Evolutionary conservation across 306 rosid species (phyloP).

Genomic region (barrel medic (Medicago truncatula)): MtrunA17r5.0-ANR NC_053045.1:27163501-27164000

Average conservation of each 20-base stretch:
- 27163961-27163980: not conserved
- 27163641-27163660: not conserved
- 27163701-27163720: no score
- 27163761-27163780: not conserved
- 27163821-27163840: not conserved
- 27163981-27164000: not conserved
- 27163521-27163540: no score
- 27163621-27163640: not conserved
- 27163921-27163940: not conserved
- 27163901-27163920: not conserved
- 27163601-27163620: not conserved
- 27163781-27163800: not conserved
- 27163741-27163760: no score
- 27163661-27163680: not conserved
- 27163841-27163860: not conserved
- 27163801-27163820: not conserved
- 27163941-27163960: not conserved
- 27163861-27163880: not conserved
- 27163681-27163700: no score
- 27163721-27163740: no score
- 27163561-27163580: no score
- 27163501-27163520: no score
- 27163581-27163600: not conserved
- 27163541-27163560: not conserved
- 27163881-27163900: not conserved